phyloP scores from a whole-genome alignment of 768 basidiomycete genomes.

The Trametes punicea region DNA sequence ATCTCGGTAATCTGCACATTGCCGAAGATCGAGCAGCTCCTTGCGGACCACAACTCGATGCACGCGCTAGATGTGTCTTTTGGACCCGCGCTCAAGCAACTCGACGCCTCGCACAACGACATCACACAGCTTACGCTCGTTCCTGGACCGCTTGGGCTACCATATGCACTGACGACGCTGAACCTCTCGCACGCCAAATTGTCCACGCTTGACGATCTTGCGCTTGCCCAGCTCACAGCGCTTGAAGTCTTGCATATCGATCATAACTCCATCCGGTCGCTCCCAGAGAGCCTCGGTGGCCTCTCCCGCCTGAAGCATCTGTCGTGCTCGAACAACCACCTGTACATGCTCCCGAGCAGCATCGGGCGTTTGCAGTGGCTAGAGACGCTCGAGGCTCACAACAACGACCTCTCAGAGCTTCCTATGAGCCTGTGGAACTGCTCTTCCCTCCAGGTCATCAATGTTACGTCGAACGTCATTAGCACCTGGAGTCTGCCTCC shows the following conservation, averaged over 20 bases:
- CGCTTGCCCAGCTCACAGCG: slow-evolving; percentile 67
- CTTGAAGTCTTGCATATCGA: slow-evolving; percentile 74
- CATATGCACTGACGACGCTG: slow-evolving; percentile 66
- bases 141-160: slow-evolving; percentile 45
- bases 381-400: slow-evolving; percentile 80
- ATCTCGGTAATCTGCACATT: slow-evolving; percentile 65
- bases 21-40: slow-evolving; percentile 62
- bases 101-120: slow-evolving; percentile 86
- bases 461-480: slow-evolving; percentile 86
- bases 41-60: slow-evolving; percentile 80
- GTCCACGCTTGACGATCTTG: slow-evolving; percentile 72
- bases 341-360: slow-evolving; percentile 68
- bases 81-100: slow-evolving; percentile 57
- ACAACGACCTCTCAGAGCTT: slow-evolving; percentile 79
- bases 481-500: slow-evolving; percentile 68
- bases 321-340: slow-evolving; percentile 88
- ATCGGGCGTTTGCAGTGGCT: slow-evolving; percentile 77
- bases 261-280: slow-evolving; percentile 79
- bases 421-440: slow-evolving; percentile 85
- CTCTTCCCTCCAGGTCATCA: slow-evolving; percentile 64
- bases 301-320: slow-evolving; percentile 68
- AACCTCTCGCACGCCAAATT: slow-evolving; percentile 89
- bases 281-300: slow-evolving; percentile 81
- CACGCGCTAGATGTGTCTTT: slow-evolving; percentile 77
- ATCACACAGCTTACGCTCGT: slow-evolving; percentile 73